Conservation (phyloP, 2,329 filamentous ascomycete genomes). For the Alternaria consortialis region DNA sequence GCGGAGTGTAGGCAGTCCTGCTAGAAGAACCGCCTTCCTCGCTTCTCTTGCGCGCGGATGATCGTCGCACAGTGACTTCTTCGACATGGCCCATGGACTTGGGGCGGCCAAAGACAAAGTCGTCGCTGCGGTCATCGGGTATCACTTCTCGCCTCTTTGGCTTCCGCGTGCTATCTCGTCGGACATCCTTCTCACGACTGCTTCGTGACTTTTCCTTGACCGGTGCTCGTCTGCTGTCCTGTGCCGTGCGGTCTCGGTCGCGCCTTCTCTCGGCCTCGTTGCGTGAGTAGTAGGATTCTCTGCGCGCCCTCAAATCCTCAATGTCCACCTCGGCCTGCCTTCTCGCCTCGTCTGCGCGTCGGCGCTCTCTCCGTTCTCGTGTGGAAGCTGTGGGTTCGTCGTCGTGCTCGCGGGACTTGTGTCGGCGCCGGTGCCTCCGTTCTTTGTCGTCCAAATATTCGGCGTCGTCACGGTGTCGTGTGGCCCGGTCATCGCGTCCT, state of each 20-base stretch:
- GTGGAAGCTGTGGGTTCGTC: slow-evolving; percentile 38
- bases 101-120: slow-evolving; percentile 44
- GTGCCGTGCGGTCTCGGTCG: slow-evolving; percentile 46
- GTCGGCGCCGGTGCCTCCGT: slow-evolving; percentile 40
- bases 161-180: slow-evolving; percentile 40
- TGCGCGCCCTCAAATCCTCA: slow-evolving; percentile 50
- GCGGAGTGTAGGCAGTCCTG: slow-evolving; percentile 44
- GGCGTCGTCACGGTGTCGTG: slow-evolving; percentile 43
- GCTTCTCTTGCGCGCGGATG: slow-evolving; percentile 40
- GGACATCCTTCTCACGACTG: slow-evolving; percentile 40
- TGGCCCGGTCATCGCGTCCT: slow-evolving; percentile 42
- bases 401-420: slow-evolving; percentile 35
- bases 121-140: slow-evolving; percentile 36
- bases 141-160: slow-evolving; percentile 37
- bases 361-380: slow-evolving; percentile 45
- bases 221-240: slow-evolving; percentile 36
- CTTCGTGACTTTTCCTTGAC: slow-evolving; percentile 41
- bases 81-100: slow-evolving; percentile 41
- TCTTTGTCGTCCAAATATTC: slow-evolving; percentile 40
- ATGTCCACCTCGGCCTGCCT: slow-evolving; percentile 49
- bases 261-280: slow-evolving; percentile 43
- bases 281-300: slow-evolving; percentile 51
- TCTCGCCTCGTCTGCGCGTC: slow-evolving; percentile 42
- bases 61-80: slow-evolving; percentile 38
- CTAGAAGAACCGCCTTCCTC: slow-evolving; percentile 49